Base-by-base conservation (phyloP, 192 early-diverging fungal species). In the Coemansia sp. region DNA sequence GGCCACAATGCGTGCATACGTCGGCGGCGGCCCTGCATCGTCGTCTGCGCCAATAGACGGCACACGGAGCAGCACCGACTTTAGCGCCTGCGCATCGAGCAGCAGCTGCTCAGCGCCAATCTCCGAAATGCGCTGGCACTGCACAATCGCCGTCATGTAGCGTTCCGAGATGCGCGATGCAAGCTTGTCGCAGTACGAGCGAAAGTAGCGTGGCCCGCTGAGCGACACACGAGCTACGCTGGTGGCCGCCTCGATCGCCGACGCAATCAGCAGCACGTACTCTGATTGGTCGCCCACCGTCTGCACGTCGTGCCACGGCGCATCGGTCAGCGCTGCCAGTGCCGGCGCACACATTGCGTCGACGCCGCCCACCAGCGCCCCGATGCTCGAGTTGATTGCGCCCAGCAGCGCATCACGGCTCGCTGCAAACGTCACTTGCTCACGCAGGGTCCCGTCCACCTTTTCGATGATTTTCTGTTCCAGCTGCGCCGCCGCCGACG, bases 21-120 rank as follows among this genome's bases (percentile, higher is more conserved):
- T 90, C 32, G 60, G 12, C 8, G 62, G 60, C 39, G 56, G 29
- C 37, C 60, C 80, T 0, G 68, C 29, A 23, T 43, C 22, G 41
- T 5, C 21, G 15, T 21, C 43, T 4, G 24, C 29, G 15, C 27
- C 29, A 15, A n/a, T 9, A 67, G 60, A 83, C 2, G 91, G 89
- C 69, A 96, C 85, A 27, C 89, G 89, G 35, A 89, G 66, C 38
- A 99, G 67, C 11, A 87, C 79, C 0, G 91, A 91, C 65, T 96
- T 97, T 32, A 99, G 76, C 5, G 94, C 88, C 64, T 98, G 93
- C 15, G 90, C 95, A 78, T 99, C 97, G 11, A 99, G 75, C 2
- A 99, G 81, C 79, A 97, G 83, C 72, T 99, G 97, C 63, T 99
- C 97, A 5, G 95, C 95, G 22, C 95, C 97, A 48, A 95, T 87